Evolutionary conservation across 352 stramenopile species (phyloP).

Genomic region (Pilasporangium apinafurcum): DNA sequence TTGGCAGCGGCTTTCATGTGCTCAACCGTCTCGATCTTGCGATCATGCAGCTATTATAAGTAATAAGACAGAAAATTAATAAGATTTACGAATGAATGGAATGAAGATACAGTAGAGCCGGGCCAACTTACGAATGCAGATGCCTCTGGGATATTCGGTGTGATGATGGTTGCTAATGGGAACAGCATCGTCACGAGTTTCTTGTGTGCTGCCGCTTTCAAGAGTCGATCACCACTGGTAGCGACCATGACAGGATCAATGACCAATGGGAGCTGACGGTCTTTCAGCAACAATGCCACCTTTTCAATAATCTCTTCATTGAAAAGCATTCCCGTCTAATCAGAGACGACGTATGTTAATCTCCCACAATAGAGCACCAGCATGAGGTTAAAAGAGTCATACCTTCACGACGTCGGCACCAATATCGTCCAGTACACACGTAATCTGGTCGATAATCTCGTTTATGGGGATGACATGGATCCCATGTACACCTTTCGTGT

Average conservation of each 20-base stretch:
- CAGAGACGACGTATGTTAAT: neutral
- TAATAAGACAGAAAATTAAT: neutral
- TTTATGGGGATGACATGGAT: slow-evolving; percentile 45
- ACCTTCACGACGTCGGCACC: slow-evolving; percentile 85
- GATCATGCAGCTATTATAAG: slow-evolving; percentile 19
- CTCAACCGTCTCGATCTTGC: slow-evolving; percentile 33
- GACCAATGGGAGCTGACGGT: slow-evolving; percentile 62
- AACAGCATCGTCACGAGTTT: slow-evolving; percentile 81
- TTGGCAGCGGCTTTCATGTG: slow-evolving; percentile 72
- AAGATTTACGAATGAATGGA: neutral
- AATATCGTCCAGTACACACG: slow-evolving; percentile 87
- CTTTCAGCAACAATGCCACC: slow-evolving; percentile 51
- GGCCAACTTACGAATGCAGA: slow-evolving; percentile 66
- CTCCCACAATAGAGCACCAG: neutral
- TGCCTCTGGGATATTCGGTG: slow-evolving; percentile 93
- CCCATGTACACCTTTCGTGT: slow-evolving; percentile 47
- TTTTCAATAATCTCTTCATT: slow-evolving; percentile 71
- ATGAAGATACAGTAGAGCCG: neutral
- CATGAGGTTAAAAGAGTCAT: neutral
- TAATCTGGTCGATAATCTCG: slow-evolving; percentile 77
- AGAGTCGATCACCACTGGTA: slow-evolving; percentile 78
- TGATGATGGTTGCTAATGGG: slow-evolving; percentile 84
- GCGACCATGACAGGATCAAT: slow-evolving; percentile 94
- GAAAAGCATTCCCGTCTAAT: slow-evolving; percentile 88
- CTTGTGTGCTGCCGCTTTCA: slow-evolving; percentile 67